Evolutionary conservation across 257 asterid species (phyloP), one percentile per base, ranked within the genome.

Genomic region (Scutellaria minor): DNA sequence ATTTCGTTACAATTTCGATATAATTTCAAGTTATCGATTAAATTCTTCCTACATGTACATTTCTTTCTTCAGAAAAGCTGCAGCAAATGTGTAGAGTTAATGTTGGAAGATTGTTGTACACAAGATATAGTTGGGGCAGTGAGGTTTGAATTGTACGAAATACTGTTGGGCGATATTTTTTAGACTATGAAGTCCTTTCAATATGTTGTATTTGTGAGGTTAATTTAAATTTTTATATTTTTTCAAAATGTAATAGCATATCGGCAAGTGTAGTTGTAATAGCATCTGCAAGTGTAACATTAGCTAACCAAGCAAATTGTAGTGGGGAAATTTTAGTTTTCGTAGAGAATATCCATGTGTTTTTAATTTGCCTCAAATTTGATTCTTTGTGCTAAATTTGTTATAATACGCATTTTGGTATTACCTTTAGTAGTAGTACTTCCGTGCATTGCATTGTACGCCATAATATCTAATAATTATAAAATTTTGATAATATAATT

Each of bases 251-350:
- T 46, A 8, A 10, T 46, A 46, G 52, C 14, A 46, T n/a, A 3
- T 7, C 20, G 4, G 24, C 42, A 6, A 10, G 9, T 22, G 10
- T 14, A 55, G 52, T 46, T 81, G 82, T 73, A 62, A 46, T 48
- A 68, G 61, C 73, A 51, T 77, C 56, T 15, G 41, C 75, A 73
- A 52, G 54, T 74, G 82, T 81, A 77, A 59, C 68, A 74, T 75
- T 78, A 74, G 51, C 75, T 18, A 45, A 12, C 20, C 46, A 39
- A 45, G 8, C 20, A 58, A 47, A 12, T 15, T 57, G 31, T 54
- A 55, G 7, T 55, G 22, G 37, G 37, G 5, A 31, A 31, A 2
- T 55, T 54, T 55, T 55, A 22, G 40, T 55, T 6, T 47, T 10
- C 7, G 47, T 44, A 7, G 8, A 31, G 37, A 1, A 31, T 31